Base-by-base conservation (phyloP, 768 basidiomycete species). In the Leccinum disarticulatum region DNA sequence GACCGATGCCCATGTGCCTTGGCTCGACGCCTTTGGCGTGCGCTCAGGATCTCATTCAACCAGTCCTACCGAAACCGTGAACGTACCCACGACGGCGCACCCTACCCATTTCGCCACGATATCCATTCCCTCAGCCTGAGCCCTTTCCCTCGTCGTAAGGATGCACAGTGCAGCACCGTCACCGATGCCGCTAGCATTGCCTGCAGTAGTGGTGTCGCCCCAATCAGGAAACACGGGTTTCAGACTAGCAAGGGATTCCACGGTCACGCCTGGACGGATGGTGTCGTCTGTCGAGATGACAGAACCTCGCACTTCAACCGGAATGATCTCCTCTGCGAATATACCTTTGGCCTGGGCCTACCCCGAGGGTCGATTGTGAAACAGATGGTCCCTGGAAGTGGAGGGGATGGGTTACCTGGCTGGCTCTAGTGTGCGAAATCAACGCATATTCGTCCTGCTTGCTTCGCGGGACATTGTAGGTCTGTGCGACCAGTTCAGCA, bases 91-190 rank as follows among this genome's bases (percentile, higher is more conserved):
- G 52, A 95, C 85, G 4, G 88, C 77, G 54, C 84, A 85, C 43
- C 85, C 83, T 31, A 93, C 86, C 76, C 86, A 95, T 76, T 95
- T 96, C 19, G 84, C 95, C 19, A 96, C 60, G 57, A 97, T 83
- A 17, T 86, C 80, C 81, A 93, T 81, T 19, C 88, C 90, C 55
- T 92, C 86, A 61, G 80, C 79, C 73, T 88, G 81, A 3, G 95
- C 95, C 52, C 83, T 81, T 58, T 81, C 83, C 50, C 95, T 80
- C n/a, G 91, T 87, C 3, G 91, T 91, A 62, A 97, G 74, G 51
- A 97, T 81, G 57, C 88, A 87, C 13, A 95, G 71, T 1, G 91
- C 95, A 14, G 93, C 96, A 41, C 97, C 96, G 69, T 99, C 96
- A 2, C 95, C 95, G 15, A 98, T 79, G 10, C 91, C 91, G 61